A percentile compares a stretch with the other conserved stretches of the same genome.
Conservation (phyloP, 495 filamentous ascomycete species). For the Margaritispora aquatica region DNA sequence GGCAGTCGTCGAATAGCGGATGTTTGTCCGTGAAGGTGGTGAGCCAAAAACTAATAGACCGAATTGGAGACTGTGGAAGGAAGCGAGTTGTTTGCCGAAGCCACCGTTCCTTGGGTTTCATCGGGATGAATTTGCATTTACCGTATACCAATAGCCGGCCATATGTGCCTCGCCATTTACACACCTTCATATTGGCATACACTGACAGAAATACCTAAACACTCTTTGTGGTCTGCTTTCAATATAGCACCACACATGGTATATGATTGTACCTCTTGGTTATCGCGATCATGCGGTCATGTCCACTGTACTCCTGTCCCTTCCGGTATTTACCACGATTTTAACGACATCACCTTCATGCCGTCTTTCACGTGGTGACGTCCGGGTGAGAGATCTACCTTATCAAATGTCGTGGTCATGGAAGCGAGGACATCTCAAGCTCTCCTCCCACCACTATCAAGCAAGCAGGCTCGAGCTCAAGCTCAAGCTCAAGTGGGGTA, state of each 20-base stretch:
- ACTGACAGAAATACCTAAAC: neutral
- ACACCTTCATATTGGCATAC: too few species aligned
- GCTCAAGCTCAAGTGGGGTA: neutral
- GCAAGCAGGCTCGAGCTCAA: neutral
- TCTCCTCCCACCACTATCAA: too few species aligned
- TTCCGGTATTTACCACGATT: neutral
- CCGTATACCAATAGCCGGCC: neutral
- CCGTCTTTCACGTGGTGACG: too few species aligned
- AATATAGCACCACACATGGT: neutral
- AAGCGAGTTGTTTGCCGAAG: neutral
- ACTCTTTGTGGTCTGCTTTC: neutral
- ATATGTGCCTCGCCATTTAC: neutral
- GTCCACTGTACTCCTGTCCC: neutral
- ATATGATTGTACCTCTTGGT: neutral
- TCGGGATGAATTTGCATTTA: neutral
- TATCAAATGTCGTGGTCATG: too few species aligned
- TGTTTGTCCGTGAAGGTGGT: too few species aligned
- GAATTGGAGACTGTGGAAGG: neutral
- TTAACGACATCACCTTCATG: too few species aligned
- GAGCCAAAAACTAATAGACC: neutral
- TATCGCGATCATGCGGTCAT: neutral
- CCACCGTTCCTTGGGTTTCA: too few species aligned
- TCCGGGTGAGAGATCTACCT: too few species aligned
- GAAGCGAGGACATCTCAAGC: too few species aligned
- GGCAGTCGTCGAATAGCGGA: neutral